A percentile compares a stretch with the other conserved stretches of the same genome.
Conservation (phyloP, 164 flowering plant species). For the Piper longum region DNA sequence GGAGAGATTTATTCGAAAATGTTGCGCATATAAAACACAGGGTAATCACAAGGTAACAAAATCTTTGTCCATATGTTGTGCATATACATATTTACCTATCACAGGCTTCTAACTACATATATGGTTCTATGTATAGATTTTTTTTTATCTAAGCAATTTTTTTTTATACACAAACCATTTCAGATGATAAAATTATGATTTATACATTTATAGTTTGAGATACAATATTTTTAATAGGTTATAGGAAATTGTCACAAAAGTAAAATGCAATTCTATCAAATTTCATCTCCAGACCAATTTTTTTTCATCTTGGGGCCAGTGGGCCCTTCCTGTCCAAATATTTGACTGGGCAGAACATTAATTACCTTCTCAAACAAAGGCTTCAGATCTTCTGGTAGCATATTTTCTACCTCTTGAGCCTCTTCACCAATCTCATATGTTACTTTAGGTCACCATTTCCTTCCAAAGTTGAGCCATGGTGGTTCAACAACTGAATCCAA, state of each 20-base stretch:
- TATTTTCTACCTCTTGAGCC: slow-evolving; percentile 9
- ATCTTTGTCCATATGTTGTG: too few relatives aligned
- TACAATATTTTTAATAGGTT: too few relatives aligned
- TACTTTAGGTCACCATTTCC: slow-evolving; percentile 26
- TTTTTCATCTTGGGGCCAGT: slow-evolving; percentile 30
- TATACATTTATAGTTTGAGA: too few relatives aligned
- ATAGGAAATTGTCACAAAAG: too few relatives aligned
- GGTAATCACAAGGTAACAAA: too few relatives aligned
- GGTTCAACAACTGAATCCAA: slow-evolving; percentile 19
- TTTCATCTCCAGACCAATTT: slow-evolving; percentile 28
- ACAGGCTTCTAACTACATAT: too few relatives aligned
- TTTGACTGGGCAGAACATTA: slow-evolving; percentile 17
- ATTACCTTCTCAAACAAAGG: slow-evolving; percentile 10
- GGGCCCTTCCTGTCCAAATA: slow-evolving; percentile 29
- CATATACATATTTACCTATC: too few relatives aligned
- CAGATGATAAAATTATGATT: too few relatives aligned
- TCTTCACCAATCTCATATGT: slow-evolving; percentile 10
- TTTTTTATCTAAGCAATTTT: too few relatives aligned
- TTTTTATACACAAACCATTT: too few relatives aligned
- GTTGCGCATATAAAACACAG: too few relatives aligned
- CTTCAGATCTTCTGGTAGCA: slow-evolving; percentile 19
- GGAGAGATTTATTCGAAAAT: not conserved
- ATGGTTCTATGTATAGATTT: too few relatives aligned
- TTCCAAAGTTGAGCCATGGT: slow-evolving; percentile 19
- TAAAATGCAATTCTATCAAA: slow-evolving; percentile 1